Evolutionary conservation across 306 rosid species (phyloP), one percentile per base, ranked within the genome.

Genomic region (Calophaca sinica): DNA sequence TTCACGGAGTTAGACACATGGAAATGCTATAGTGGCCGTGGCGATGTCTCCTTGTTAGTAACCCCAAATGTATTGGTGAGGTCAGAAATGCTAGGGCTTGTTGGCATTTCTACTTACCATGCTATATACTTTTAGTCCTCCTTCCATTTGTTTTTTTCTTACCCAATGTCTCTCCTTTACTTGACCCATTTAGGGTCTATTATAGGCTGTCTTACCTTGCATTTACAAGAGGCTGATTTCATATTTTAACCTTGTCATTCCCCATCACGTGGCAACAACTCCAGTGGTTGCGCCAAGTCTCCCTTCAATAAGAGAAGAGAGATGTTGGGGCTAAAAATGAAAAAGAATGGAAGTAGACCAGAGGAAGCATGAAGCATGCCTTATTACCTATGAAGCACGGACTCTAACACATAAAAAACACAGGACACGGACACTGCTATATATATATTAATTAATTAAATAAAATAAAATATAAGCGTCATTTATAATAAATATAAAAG

Each of bases 301-400:
- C 36, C 10, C 64, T 59, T 59, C 49, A 4, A 12, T 14, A 41
- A 45, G 50, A 62, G 68, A 62, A 62, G 13, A 15, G 44, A 60
- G 66, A 35, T 33, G 46, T 60, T 60, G 28, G 44, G 66, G 49
- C 1, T 20, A 1, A 5, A 9, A 2, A 39, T 14, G 3, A 26
- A 5, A 9, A 65, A 65, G 20, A 44, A 9, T 65, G 55, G 50
- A 62, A 62, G 50, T 62, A 53, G 60, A 36, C 50, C 49, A 14
- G 20, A 8, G 35, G 36, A 63, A 41, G 36, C 70, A 41, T 63
- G 5, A 36, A 36, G 6, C 31, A 13, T 41, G 54, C 33, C 32
- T n/a, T n/a, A n/a, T n/a, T n/a, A n/a, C n/a, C n/a, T n/a, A n/a
- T n/a, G n/a, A n/a, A n/a, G n/a, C n/a, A n/a, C n/a, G n/a, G n/a